Base-by-base conservation (phyloP, 768 basidiomycete species). In the Agaricus sinodeliciosus region DNA sequence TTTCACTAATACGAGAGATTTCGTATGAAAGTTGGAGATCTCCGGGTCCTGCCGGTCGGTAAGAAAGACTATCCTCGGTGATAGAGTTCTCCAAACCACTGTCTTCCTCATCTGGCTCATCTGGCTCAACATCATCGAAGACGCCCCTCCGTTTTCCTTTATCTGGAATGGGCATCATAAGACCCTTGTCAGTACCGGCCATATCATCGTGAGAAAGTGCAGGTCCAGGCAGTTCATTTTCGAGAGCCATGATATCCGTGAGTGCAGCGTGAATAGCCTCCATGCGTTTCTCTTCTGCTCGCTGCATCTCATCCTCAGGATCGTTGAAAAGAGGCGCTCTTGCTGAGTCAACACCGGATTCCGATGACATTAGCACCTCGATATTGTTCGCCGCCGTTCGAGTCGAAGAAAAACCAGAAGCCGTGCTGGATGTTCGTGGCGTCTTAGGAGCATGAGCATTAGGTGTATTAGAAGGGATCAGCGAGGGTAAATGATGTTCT, bases 211-310 rank as follows among this genome's bases (percentile, higher is more conserved):
- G 55, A 47, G 60, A 63, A 16, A 57, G 43, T 25, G 48, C 35
- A 18, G 56, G 48, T 31, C 49, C 40, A 12, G 51, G 45, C 16
- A 42, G 47, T 39, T 68, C 76, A 36, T 84, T 76, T 57, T 95
- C 90, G 37, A 87, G 74, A 2, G 92, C 91, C 62, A 99, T 94
- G 65, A 99, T 97, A 63, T 95, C 91, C 9, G 90, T 94, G 57
- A 99, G 72, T 3, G 96, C 96, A 7, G 94, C 94, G 61, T 94
- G 93, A 16, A 98, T 96, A 2, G 95, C 94, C 60, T 94, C 92
- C 82, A 98, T 96, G 36, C 92, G 77, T 59, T 87, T 78, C 48
- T 87, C 80, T 65, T 95, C 87, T 43, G 80, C 82, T 44, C 83
- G 76, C 43, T 85, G 82, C 57, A 70, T 71, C 55, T 75, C 79